Evolutionary conservation across 495 filamentous ascomycete genomes (phyloP).

Genomic region (Hypoxylon subgilvum): DNA sequence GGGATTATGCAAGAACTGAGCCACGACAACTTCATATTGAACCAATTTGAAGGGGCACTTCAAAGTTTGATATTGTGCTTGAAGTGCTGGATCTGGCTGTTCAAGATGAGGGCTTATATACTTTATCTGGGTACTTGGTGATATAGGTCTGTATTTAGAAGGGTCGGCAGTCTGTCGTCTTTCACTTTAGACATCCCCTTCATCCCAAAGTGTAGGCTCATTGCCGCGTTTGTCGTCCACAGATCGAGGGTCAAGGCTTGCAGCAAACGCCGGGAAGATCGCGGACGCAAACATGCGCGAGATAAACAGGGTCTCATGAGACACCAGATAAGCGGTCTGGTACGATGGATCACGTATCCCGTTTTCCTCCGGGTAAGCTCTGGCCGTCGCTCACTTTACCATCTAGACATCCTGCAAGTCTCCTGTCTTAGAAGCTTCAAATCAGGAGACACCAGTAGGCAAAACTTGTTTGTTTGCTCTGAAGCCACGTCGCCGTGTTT

Average conservation of each 20-base stretch:
- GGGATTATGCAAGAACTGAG: not conserved
- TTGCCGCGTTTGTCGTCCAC: not conserved
- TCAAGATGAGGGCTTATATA: not conserved
- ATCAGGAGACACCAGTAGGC: too few relatives aligned
- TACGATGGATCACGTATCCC: conserved; percentile 1
- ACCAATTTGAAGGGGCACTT: not conserved
- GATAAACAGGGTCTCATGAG: not conserved
- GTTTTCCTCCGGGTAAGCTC: not conserved
- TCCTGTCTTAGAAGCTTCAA: too few relatives aligned
- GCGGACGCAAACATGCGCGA: conserved; percentile 16
- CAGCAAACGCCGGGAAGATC: conserved; percentile 13
- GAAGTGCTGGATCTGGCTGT: not conserved
- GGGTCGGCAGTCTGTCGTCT: too few relatives aligned
- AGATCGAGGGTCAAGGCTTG: not conserved
- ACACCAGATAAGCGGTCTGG: conserved; percentile 6
- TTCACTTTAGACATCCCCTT: not conserved
- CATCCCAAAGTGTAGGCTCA: not conserved
- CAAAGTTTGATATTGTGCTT: not conserved
- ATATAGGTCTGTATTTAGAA: too few relatives aligned
- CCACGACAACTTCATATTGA: conserved; percentile 16
- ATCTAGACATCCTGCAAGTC: not conserved
- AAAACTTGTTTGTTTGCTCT: conserved; percentile 10
- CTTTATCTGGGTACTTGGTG: not conserved
- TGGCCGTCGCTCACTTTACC: not conserved
- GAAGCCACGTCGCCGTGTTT: not conserved